Evolutionary conservation across 2,329 filamentous ascomycete species (phyloP), one percentile per base, ranked within the genome.

Genomic region (Hansfordia pulvinata): DNA sequence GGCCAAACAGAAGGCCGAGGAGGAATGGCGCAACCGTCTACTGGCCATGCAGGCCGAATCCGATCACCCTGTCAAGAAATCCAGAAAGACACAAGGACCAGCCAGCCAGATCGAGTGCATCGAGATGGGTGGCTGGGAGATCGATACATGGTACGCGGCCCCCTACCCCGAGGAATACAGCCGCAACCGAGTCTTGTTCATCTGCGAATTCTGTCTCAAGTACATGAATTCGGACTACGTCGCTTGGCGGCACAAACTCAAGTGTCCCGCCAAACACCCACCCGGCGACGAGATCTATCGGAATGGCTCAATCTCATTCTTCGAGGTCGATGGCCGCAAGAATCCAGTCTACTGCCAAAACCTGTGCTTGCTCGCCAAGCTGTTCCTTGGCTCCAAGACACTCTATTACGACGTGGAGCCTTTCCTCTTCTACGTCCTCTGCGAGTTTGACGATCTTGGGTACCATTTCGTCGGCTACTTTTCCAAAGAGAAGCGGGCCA

Each of bases 161-260:
- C 92, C 90, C 9, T 98, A 98, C 48, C 90, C 90, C 0, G 90
- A 94, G 49, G 90, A 98, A 54, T 98, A 98, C 60, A 96, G 85
- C 50, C 76, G 88, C 36, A 96, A 98, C 47, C 77, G 83, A 17
- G 81, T 93, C 19, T 68, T 98, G n/a, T 96, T 93, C 54, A 96
- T 98, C 36, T 98, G 90, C 63, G 92, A 98, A 52, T 98, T 96
- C 52, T 98, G 90, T 49, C 64, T 98, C 33, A 98, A 96, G 55
- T 98, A 98, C 58, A 94, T 98, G 85, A 93, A 92, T 52, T 96
- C 90, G 11, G 88, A 94, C 49, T 96, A 93, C 43, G 90, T 98
- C 16, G 88, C 90, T 10, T 96, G 88, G 84, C 73, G 90, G 28
- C 90, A 98, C 54, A 96, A 96, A 58, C 69, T 85, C 41, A 98